These are phyloP conservation scores for Plasmodium fragile DNA, from an alignment of 169 alveolate genomes.

Conservation along the genomic window DNA sequence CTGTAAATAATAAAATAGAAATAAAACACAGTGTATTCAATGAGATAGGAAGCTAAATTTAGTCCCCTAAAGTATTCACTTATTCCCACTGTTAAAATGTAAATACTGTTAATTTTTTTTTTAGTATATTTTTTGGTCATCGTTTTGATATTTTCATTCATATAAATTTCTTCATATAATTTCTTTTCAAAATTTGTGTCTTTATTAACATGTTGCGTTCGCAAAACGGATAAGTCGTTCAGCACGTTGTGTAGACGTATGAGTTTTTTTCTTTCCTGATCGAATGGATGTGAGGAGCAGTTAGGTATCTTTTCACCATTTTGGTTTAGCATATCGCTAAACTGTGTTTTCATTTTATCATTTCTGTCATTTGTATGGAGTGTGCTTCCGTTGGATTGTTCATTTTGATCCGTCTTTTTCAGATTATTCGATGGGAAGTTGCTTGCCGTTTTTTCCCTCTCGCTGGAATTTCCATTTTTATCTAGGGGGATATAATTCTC, in stretches of 20 bases:
- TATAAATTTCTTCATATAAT: constrained; percentile 71
- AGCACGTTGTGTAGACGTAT: constrained; percentile 1
- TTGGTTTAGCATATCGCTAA: background rate
- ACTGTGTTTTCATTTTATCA: background rate
- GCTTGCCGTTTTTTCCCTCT: background rate
- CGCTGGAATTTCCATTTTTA: constrained; percentile 10
- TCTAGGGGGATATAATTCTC: constrained; percentile 55
- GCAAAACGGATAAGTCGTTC: constrained; percentile 30
- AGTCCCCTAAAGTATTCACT: constrained; percentile 75
- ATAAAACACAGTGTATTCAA: constrained; percentile 58
- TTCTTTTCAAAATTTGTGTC: constrained; percentile 51
- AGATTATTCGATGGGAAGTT: background rate
- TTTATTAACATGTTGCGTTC: constrained; percentile 21
- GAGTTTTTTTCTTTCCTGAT: background rate
- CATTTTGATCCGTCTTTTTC: background rate
- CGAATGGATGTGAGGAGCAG: background rate
- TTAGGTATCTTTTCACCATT: background rate
- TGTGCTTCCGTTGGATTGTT: background rate
- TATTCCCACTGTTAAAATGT: constrained; percentile 74
- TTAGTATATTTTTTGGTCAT: constrained; percentile 55
- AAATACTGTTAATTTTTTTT: constrained; percentile 62
- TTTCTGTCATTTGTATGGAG: background rate
- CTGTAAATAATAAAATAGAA: constrained; percentile 61
- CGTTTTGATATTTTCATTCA: constrained; percentile 51
- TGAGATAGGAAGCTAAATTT: constrained; percentile 70